Evolutionary conservation across 2,329 filamentous ascomycete genomes (phyloP).

Genomic region (Monosporascus cannonballus): DNA sequence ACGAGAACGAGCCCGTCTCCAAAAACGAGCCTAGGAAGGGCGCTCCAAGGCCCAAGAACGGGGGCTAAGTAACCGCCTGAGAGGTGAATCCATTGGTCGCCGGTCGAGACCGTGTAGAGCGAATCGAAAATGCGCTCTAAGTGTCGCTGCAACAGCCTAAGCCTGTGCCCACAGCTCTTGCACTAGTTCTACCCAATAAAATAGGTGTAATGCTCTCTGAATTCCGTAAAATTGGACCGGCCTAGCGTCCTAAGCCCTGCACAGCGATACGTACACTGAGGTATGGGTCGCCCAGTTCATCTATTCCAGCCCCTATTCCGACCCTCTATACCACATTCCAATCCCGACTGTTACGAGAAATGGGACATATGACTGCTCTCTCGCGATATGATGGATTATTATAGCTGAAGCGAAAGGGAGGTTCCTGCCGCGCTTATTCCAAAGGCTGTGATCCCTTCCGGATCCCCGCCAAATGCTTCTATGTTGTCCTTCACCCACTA

Average conservation of each 20-base stretch:
- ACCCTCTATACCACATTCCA: too few relatives aligned
- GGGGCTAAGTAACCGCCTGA: slow-evolving; percentile 2
- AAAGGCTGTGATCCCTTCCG: slow-evolving; percentile 15
- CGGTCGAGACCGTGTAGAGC: neutral
- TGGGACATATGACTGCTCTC: too few relatives aligned
- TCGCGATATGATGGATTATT: too few relatives aligned
- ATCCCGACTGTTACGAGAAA: too few relatives aligned
- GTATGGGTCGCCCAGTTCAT: too few relatives aligned
- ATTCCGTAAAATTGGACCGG: too few relatives aligned
- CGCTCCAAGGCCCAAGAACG: slow-evolving; percentile 15
- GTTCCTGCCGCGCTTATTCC: slow-evolving; percentile 18
- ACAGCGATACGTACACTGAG: too few relatives aligned
- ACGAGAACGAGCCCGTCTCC: slow-evolving; percentile 33
- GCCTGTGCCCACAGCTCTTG: neutral
- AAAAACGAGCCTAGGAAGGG: slow-evolving; percentile 29
- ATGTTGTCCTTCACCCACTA: slow-evolving; percentile 26
- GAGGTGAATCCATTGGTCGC: neutral
- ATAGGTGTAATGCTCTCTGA: too few relatives aligned
- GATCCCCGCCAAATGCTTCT: slow-evolving; percentile 20
- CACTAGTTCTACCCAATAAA: too few relatives aligned
- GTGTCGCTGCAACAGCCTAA: neutral
- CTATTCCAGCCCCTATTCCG: too few relatives aligned
- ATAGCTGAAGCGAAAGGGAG: slow-evolving; percentile 17
- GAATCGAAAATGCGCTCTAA: slow-evolving; percentile 1
- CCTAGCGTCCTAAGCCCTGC: too few relatives aligned